A percentile compares a stretch with the other conserved stretches of the same genome.
Evolutionary conservation across 2,329 filamentous ascomycete species (phyloP).

Genomic region (Aspergillus thermomutatus): DNA sequence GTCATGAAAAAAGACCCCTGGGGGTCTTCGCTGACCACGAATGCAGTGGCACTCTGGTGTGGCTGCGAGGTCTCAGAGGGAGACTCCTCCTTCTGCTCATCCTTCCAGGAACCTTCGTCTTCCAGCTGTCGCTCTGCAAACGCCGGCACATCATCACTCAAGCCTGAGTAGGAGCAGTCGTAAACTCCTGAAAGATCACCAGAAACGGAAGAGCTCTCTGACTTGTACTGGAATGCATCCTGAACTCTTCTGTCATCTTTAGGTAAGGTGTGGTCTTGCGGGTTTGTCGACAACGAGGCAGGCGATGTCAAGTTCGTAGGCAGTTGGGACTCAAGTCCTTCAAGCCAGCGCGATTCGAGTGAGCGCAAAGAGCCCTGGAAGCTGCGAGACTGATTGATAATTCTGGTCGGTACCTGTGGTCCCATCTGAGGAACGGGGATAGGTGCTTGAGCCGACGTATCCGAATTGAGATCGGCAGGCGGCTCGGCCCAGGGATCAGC

Average conservation of each 20-base stretch:
- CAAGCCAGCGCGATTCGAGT: constrained; percentile 34
- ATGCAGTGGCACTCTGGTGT: constrained; percentile 28
- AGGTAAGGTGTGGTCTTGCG: constrained; percentile 14
- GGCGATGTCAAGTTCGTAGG: constrained; percentile 27
- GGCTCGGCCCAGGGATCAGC: constrained; percentile 27
- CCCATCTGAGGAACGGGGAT: constrained; percentile 15
- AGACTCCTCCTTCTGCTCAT: constrained; percentile 21
- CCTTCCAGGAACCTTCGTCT: constrained; percentile 31
- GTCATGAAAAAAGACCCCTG: constrained; percentile 28
- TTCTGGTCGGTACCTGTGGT: constrained; percentile 21
- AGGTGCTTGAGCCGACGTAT: constrained; percentile 12
- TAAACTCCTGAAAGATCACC: constrained; percentile 32
- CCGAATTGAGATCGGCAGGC: constrained; percentile 12
- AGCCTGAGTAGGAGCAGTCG: constrained; percentile 32
- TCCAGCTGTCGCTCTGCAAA: constrained; percentile 30
- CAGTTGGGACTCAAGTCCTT: constrained; percentile 31
- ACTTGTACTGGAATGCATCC: constrained; percentile 34
- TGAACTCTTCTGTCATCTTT: constrained; percentile 17
- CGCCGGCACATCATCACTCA: constrained; percentile 27
- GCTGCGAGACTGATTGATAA: constrained; percentile 14
- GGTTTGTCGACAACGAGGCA: constrained; percentile 17
- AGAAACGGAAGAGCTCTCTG: constrained; percentile 36
- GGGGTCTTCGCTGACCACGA: constrained; percentile 35
- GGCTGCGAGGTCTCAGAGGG: constrained; percentile 24
- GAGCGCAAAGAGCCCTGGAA: constrained; percentile 27